Evolutionary conservation across 2,329 filamentous ascomycete genomes (phyloP).

Genomic region (Venturia asperata): DNA sequence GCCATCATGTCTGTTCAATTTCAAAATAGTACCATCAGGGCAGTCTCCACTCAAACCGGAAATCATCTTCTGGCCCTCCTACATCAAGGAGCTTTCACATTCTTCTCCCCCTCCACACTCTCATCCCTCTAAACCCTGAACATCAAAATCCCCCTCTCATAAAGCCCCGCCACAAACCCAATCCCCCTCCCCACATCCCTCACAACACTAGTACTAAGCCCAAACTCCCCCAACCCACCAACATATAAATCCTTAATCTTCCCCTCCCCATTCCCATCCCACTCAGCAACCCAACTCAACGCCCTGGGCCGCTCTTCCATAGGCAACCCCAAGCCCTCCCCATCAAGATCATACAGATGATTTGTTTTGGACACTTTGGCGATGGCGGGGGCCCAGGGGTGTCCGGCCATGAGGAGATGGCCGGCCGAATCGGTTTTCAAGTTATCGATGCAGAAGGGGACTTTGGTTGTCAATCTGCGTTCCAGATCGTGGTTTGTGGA

Average conservation of each 20-base stretch:
- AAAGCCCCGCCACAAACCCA: conserved; percentile 35
- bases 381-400: conserved; percentile 33
- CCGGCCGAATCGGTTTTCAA: conserved; percentile 33
- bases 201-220: conserved; percentile 32
- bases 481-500: conserved; percentile 21
- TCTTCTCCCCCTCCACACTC: background rate
- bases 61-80: too few species aligned
- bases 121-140: conserved; percentile 25
- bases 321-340: conserved; percentile 17
- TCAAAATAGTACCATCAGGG: too few species aligned
- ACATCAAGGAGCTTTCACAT: too few species aligned
- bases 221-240: conserved; percentile 28
- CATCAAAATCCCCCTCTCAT: conserved; percentile 36
- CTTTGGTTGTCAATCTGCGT: conserved; percentile 22
- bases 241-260: conserved; percentile 32
- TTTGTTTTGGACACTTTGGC: conserved; percentile 24
- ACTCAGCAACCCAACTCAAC: conserved; percentile 35
- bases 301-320: conserved; percentile 24
- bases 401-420: conserved; percentile 37
- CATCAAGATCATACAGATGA: conserved; percentile 22
- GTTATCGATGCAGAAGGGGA: conserved; percentile 36
- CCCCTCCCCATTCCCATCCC: conserved; percentile 31
- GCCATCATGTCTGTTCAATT: too few species aligned
- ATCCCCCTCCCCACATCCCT: conserved; percentile 33
- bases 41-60: too few species aligned